Evolutionary conservation across 2,329 filamentous ascomycete genomes (phyloP).

Genomic region (Phialemoniopsis sp.): DNA sequence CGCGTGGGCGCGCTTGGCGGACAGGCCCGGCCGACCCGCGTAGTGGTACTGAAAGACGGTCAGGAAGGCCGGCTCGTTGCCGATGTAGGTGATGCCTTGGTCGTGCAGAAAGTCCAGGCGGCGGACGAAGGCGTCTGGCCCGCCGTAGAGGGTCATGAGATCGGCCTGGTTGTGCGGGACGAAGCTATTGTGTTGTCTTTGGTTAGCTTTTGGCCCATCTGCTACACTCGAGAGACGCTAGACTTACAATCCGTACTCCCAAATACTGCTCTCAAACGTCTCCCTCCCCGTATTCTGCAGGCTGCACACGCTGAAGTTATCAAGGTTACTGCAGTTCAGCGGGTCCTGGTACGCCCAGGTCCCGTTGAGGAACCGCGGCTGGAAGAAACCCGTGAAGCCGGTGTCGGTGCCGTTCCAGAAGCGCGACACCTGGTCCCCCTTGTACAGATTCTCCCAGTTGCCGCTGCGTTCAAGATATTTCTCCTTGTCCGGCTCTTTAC

Average conservation of each 20-base stretch:
- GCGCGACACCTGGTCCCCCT: slow-evolving; percentile 49
- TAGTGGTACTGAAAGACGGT: slow-evolving; percentile 68
- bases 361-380: slow-evolving; percentile 62
- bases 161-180: slow-evolving; percentile 49
- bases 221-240: too few relatives aligned
- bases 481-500: slow-evolving; percentile 47
- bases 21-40: slow-evolving; percentile 56
- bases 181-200: slow-evolving; percentile 27
- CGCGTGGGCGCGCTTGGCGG: slow-evolving; percentile 50
- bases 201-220: too few relatives aligned
- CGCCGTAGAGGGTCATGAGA: slow-evolving; percentile 57
- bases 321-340: slow-evolving; percentile 52
- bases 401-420: slow-evolving; percentile 53
- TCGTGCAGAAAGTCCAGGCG: slow-evolving; percentile 64
- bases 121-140: slow-evolving; percentile 48
- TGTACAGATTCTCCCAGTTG: slow-evolving; percentile 68
- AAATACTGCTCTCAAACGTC: slow-evolving; percentile 68
- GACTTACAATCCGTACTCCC: slow-evolving; percentile 67
- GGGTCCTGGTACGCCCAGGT: slow-evolving; percentile 69
- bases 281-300: slow-evolving; percentile 59
- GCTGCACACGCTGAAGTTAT: slow-evolving; percentile 54
- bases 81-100: slow-evolving; percentile 60
- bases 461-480: slow-evolving; percentile 56
- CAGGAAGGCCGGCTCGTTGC: slow-evolving; percentile 58
- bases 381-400: slow-evolving; percentile 66